Conservation (phyloP, 306 rosid genomes). For the Geum urbanum region DNA sequence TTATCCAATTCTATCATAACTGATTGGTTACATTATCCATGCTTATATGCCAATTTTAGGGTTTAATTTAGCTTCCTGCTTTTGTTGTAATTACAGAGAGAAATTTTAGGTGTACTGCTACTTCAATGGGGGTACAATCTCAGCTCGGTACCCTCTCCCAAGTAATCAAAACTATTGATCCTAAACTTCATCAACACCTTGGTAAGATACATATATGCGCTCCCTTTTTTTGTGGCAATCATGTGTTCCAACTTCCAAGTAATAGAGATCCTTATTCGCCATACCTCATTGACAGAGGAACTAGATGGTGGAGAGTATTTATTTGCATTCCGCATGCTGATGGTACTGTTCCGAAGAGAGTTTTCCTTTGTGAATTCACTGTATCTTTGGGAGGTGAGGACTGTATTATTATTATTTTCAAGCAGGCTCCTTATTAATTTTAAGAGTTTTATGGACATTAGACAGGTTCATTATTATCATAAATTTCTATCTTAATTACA, state of each 20-base stretch:
- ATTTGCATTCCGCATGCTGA: slow-evolving; percentile 94
- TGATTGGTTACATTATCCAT: slow-evolving; percentile 8
- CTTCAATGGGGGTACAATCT: slow-evolving; percentile 88
- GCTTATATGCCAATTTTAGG: slow-evolving; percentile 18
- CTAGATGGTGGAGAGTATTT: slow-evolving; percentile 94
- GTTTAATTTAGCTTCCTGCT: slow-evolving; percentile 29
- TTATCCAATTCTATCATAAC: neutral
- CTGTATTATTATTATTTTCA: slow-evolving; percentile 7
- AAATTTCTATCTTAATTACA: slow-evolving; percentile 15
- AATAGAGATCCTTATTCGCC: neutral
- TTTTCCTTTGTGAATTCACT: slow-evolving; percentile 82
- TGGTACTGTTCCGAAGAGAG: slow-evolving; percentile 98
- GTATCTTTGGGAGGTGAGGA: slow-evolving; percentile 94
- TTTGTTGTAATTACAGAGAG: slow-evolving; percentile 61
- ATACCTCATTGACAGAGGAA: slow-evolving; percentile 62
- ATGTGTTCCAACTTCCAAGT: neutral
- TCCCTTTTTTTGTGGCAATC: neutral
- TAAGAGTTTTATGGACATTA: slow-evolving; percentile 16
- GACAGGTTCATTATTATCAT: neutral
- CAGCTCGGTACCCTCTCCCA: slow-evolving; percentile 88
- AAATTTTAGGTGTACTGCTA: slow-evolving; percentile 69
- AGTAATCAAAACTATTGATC: slow-evolving; percentile 80
- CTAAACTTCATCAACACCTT: slow-evolving; percentile 93
- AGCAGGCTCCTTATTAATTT: slow-evolving; percentile 10
- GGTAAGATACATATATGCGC: slow-evolving; percentile 41